Conservation (phyloP, 2,329 filamentous ascomycete genomes). For the Claviceps sp. region DNA sequence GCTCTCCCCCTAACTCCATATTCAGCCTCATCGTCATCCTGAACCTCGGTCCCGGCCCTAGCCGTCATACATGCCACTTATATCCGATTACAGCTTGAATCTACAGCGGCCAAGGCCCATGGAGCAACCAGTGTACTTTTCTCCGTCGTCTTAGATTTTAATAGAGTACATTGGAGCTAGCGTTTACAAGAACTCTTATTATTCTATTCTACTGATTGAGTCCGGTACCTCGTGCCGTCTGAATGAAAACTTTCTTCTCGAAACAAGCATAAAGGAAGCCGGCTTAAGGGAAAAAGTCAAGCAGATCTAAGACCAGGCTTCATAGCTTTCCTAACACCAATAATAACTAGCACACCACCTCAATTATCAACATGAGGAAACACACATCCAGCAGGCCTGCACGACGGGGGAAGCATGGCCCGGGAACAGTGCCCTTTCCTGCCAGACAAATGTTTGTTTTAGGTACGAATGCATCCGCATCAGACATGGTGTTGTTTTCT, state of each 20-base stretch:
- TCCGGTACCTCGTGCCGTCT: neutral
- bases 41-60: neutral
- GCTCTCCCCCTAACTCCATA: neutral
- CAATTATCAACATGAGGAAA: slow-evolving; percentile 14
- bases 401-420: slow-evolving; percentile 12
- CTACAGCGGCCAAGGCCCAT: neutral
- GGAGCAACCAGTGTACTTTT: neutral
- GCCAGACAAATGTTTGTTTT: slow-evolving; percentile 37
- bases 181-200: neutral
- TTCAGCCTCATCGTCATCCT: neutral
- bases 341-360: neutral
- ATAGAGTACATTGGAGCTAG: neutral
- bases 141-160: neutral
- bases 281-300: neutral
- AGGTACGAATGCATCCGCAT: slow-evolving; percentile 23
- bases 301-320: neutral
- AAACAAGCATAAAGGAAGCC: neutral
- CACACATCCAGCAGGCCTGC: slow-evolving; percentile 12
- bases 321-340: neutral
- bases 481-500: neutral
- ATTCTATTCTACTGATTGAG: neutral
- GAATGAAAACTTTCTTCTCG: neutral
- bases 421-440: slow-evolving; percentile 22
- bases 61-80: neutral
- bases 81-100: neutral